Percentiles rank a stretch among this genome's conserved stretches.
Evolutionary conservation across 371 early-diverging fungal species (phyloP).

Genomic region (Smittium mucronatum): DNA sequence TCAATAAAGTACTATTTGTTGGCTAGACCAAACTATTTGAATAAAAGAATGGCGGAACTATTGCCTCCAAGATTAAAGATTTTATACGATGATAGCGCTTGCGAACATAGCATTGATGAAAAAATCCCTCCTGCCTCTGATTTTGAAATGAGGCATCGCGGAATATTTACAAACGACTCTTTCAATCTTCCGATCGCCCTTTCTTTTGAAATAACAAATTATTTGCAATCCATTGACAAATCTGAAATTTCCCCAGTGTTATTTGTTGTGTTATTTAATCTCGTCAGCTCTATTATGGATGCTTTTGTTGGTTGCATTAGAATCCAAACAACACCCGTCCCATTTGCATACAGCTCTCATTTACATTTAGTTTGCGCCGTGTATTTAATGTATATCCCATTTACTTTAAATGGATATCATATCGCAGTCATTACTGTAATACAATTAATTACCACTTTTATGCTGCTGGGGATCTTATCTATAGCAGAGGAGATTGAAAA

Average conservation of each 20-base stretch:
- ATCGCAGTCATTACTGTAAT: constrained; percentile 37
- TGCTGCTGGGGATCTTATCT: constrained; percentile 53
- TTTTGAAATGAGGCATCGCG: background rate
- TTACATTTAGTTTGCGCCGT: constrained; percentile 53
- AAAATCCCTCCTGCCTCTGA: background rate
- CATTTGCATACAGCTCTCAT: constrained; percentile 68
- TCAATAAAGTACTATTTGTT: constrained; percentile 62
- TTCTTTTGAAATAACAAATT: background rate
- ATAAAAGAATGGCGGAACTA: constrained; percentile 1
- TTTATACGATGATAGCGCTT: background rate
- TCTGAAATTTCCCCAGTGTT: background rate
- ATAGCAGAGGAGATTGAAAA: constrained; percentile 64
- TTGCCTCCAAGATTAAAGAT: background rate
- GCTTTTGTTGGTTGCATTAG: constrained; percentile 50
- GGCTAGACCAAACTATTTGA: constrained; percentile 14
- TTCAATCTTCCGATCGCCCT: background rate
- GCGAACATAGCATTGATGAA: background rate
- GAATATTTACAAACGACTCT: background rate
- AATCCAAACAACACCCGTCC: constrained; percentile 65
- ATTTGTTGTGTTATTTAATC: background rate
- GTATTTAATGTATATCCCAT: constrained; percentile 54
- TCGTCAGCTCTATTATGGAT: background rate
- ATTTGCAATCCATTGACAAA: background rate
- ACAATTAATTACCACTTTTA: constrained; percentile 46
- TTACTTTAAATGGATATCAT: constrained; percentile 40